Percentiles rank a stretch among this genome's conserved stretches.
These are phyloP conservation scores for Didymellaceae sp. DNA, from an alignment of 2,329 filamentous ascomycete species.

Conservation along the genomic window DNA sequence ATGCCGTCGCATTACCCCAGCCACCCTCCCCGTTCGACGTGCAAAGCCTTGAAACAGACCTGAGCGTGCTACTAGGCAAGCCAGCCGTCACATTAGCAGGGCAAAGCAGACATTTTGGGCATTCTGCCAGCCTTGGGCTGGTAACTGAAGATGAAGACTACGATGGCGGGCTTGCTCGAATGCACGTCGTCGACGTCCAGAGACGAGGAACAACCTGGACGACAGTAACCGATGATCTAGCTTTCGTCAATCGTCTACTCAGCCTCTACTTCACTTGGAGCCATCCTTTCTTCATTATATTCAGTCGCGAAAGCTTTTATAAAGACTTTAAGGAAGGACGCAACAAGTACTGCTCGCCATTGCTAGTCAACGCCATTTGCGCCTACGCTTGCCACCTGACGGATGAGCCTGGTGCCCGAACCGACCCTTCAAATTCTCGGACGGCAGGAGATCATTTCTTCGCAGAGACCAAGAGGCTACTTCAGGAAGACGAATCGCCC, in stretches of 20 bases:
- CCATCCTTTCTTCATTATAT: constrained; percentile 76
- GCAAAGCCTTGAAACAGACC: constrained; percentile 44
- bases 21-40: constrained; percentile 29
- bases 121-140: constrained; percentile 47
- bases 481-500: constrained; percentile 65
- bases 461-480: constrained; percentile 68
- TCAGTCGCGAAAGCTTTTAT: constrained; percentile 74
- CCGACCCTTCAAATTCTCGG: constrained; percentile 66
- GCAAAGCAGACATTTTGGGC: constrained; percentile 47
- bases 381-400: constrained; percentile 74
- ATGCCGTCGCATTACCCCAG: constrained; percentile 46
- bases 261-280: constrained; percentile 73
- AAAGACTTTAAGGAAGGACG: constrained; percentile 68
- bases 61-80: constrained; percentile 48
- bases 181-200: constrained; percentile 19
- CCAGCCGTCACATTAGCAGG: constrained; percentile 42
- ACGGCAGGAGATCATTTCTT: constrained; percentile 78
- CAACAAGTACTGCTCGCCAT: constrained; percentile 70
- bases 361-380: constrained; percentile 70
- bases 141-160: constrained; percentile 46
- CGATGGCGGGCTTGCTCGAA: constrained; percentile 23
- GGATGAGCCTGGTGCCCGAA: constrained; percentile 67
- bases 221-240: constrained; percentile 62
- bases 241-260: constrained; percentile 68
- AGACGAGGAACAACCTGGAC: constrained; percentile 61